A percentile compares a stretch with the other conserved stretches of the same genome.
phyloP scores from a whole-genome alignment of 1,284 basidiomycete species.

The Trichosporon ovoides region DNA sequence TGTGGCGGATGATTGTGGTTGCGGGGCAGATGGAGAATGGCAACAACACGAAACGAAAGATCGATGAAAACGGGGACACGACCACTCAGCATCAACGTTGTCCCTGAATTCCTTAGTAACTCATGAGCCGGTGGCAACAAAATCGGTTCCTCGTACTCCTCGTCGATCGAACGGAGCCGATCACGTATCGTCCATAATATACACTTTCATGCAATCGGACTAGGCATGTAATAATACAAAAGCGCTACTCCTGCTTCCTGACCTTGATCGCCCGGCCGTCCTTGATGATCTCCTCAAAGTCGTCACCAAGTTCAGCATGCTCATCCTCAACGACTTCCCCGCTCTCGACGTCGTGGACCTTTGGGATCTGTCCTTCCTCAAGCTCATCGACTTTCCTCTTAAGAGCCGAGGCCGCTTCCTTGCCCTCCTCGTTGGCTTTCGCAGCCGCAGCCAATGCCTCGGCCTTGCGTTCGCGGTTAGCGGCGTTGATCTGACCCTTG shows the following conservation, averaged over 20 bases:
- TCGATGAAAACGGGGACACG: neutral
- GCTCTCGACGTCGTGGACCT: conserved; percentile 14
- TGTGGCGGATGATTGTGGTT: neutral
- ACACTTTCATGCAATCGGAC: conserved; percentile 9
- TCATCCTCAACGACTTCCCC: conserved; percentile 22
- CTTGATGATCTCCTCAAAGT: conserved; percentile 19
- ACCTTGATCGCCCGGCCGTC: conserved; percentile 20
- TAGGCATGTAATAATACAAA: neutral
- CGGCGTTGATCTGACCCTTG: conserved; percentile 3
- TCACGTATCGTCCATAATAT: neutral
- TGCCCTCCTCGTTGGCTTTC: neutral
- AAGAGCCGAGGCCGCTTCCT: conserved; percentile 1
- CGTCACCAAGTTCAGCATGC: conserved; percentile 17
- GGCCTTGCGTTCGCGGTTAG: conserved; percentile 13
- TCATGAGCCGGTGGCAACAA: neutral
- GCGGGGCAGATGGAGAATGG: neutral
- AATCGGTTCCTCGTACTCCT: neutral
- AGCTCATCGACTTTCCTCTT: conserved; percentile 18
- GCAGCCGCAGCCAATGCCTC: conserved; percentile 2
- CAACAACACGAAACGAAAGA: neutral
- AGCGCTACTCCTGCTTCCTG: conserved; percentile 17
- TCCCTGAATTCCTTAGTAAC: conserved; percentile 5
- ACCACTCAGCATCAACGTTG: conserved; percentile 1
- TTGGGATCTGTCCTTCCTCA: conserved; percentile 16
- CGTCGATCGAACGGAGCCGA: neutral